phyloP scores from a whole-genome alignment of 805 yeast genomes.

The Yarrowia divulgata region DNA sequence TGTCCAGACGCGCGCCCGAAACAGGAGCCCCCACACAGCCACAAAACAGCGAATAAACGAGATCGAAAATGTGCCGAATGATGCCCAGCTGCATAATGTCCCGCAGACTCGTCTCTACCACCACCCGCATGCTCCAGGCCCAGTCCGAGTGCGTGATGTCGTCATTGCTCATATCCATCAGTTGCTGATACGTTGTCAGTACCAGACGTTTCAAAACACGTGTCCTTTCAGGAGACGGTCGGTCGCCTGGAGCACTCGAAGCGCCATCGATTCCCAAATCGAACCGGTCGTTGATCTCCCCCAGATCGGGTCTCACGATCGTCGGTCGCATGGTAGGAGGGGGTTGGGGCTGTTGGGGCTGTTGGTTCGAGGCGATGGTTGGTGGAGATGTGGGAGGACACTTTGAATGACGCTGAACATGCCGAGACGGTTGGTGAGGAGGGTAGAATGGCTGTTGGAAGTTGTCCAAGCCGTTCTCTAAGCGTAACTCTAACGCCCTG shows the following conservation, averaged over 20 bases:
- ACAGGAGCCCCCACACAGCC: not conserved
- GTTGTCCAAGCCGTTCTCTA: no score
- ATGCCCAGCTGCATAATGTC: not conserved
- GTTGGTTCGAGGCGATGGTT: no score
- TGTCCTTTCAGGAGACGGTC: not conserved
- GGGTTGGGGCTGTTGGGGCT: no score
- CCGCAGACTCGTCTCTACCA: not conserved
- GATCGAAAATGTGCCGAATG: not conserved
- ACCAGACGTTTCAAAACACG: not conserved
- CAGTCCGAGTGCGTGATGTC: not conserved
- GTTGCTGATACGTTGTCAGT: not conserved
- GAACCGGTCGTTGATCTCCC: constrained; percentile 2
- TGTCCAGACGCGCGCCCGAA: not conserved
- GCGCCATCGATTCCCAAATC: not conserved
- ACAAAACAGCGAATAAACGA: not conserved
- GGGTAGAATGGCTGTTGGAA: no score
- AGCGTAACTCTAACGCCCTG: no score
- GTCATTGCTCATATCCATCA: not conserved
- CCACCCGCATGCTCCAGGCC: not conserved
- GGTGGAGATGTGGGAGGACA: no score
- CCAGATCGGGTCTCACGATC: constrained; percentile 3
- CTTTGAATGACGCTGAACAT: no score
- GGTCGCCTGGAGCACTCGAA: not conserved
- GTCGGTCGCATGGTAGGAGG: not conserved
- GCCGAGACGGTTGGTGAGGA: no score